These are phyloP conservation scores for Nitzschia inconspicua DNA, from an alignment of 108 stramenopile genomes.

Conservation along the genomic window DNA sequence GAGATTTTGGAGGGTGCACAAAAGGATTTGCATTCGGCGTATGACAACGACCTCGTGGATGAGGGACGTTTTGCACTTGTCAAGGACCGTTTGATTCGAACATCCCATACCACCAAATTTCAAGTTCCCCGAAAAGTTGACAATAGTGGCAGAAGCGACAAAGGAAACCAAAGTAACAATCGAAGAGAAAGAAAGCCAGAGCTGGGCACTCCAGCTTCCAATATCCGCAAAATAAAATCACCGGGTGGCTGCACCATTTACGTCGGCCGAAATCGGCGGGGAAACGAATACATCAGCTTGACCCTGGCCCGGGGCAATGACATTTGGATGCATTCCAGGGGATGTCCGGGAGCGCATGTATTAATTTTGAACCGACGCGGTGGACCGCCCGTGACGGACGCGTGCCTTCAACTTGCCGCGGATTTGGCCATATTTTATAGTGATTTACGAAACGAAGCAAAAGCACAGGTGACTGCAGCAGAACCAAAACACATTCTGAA, in stretches of 20 bases:
- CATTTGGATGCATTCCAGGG: constrained; percentile 81
- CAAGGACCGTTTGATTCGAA: constrained; percentile 55
- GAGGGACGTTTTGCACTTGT: constrained; percentile 54
- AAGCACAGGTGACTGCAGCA: constrained; percentile 68
- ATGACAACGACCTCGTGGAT: constrained; percentile 34
- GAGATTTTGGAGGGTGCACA: constrained; percentile 43
- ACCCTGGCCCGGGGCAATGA: constrained; percentile 66
- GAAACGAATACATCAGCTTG: constrained; percentile 82
- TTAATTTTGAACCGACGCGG: constrained; percentile 67
- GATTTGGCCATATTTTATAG: constrained; percentile 83
- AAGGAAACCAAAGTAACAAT: constrained; percentile 6
- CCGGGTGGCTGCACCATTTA: constrained; percentile 75
- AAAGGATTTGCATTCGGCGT: constrained; percentile 45
- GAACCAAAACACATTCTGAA: constrained; percentile 84
- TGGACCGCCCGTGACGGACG: constrained; percentile 51
- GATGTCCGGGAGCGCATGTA: constrained; percentile 86
- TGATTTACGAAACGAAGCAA: constrained; percentile 67
- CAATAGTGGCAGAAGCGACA: constrained; percentile 7
- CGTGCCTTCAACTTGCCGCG: constrained; percentile 75
- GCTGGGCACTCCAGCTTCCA: constrained; percentile 42
- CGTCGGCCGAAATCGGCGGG: constrained; percentile 81
- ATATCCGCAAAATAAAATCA: constrained; percentile 55
- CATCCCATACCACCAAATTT: constrained; percentile 58
- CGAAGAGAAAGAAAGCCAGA: constrained; percentile 28
- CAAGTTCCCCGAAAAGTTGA: constrained; percentile 23